Conservation (phyloP, 352 stramenopile genomes). For the Pythium periplocum region DNA sequence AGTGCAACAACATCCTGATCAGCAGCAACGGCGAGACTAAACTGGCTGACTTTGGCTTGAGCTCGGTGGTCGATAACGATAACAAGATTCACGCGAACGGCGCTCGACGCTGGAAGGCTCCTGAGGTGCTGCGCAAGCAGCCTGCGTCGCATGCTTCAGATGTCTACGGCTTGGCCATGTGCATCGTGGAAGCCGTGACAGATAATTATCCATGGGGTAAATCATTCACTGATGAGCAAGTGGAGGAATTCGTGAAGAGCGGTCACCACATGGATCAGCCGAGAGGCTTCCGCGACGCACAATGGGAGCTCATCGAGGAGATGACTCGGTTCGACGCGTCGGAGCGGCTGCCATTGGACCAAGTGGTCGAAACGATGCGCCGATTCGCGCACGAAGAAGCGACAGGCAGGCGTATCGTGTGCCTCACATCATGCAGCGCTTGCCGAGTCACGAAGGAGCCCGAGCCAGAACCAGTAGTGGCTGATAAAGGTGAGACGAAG, state of each 20-base stretch:
- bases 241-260: neutral
- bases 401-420: neutral
- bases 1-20: slow-evolving; percentile 62
- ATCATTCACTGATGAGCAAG: neutral
- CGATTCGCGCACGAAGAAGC: slow-evolving; percentile 10
- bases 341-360: slow-evolving; percentile 34
- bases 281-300: slow-evolving; percentile 32
- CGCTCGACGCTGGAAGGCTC: neutral
- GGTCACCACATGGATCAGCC: slow-evolving; percentile 15
- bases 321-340: slow-evolving; percentile 43
- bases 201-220: neutral
- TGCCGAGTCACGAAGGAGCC: too few species aligned
- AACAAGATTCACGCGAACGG: neutral
- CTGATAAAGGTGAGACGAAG: too few species aligned
- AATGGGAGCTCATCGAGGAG: slow-evolving; percentile 45
- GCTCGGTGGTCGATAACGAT: slow-evolving; percentile 9
- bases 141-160: slow-evolving; percentile 1
- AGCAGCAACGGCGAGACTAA: slow-evolving; percentile 45
- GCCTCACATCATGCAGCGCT: too few species aligned
- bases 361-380: slow-evolving; percentile 25
- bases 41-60: slow-evolving; percentile 66
- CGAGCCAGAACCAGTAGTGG: too few species aligned
- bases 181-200: slow-evolving; percentile 3
- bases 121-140: neutral
- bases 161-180: neutral